Evolutionary conservation across 139 green algal genomes (phyloP).

Genomic region (Desmodesmus armatus): DNA sequence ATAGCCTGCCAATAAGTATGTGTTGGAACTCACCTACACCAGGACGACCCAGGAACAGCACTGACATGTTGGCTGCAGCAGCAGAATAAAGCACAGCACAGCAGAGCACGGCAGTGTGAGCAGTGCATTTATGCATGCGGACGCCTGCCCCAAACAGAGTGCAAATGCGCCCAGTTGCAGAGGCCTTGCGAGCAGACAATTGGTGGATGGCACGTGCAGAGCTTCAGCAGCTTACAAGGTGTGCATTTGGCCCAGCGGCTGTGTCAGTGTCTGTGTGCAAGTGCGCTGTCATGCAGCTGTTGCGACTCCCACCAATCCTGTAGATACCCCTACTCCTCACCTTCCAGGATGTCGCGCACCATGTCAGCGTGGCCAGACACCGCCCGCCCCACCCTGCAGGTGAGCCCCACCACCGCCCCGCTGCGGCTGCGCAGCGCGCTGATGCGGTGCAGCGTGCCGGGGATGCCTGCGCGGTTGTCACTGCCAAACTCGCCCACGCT

Average conservation of each 20-base stretch:
- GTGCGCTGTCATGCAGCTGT: too few species aligned
- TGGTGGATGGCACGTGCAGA: background rate
- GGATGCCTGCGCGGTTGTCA: conserved; percentile 93
- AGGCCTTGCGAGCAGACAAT: background rate
- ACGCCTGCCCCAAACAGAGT: too few species aligned
- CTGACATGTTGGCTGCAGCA: conserved; percentile 67
- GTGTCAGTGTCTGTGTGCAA: too few species aligned
- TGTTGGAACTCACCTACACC: too few species aligned
- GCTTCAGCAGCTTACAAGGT: too few species aligned
- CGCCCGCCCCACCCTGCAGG: conserved; percentile 93
- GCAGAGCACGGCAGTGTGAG: background rate
- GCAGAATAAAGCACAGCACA: background rate
- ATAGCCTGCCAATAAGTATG: too few species aligned
- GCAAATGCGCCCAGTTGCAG: too few species aligned
- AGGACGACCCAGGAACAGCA: conserved; percentile 89
- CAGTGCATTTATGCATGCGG: too few species aligned
- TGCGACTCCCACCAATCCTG: too few species aligned
- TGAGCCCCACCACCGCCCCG: conserved; percentile 91
- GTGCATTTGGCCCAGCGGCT: too few species aligned
- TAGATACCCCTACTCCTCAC: conserved; percentile 41
- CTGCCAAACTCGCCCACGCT: conserved; percentile 80
- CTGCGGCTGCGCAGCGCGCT: conserved; percentile 87
- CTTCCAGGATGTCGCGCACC: conserved; percentile 91
- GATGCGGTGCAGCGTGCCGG: conserved; percentile 94
- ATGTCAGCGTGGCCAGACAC: conserved; percentile 95